These are phyloP conservation scores for Boletus smithii DNA, from an alignment of 1,284 basidiomycete species.

Conservation along the genomic window DNA sequence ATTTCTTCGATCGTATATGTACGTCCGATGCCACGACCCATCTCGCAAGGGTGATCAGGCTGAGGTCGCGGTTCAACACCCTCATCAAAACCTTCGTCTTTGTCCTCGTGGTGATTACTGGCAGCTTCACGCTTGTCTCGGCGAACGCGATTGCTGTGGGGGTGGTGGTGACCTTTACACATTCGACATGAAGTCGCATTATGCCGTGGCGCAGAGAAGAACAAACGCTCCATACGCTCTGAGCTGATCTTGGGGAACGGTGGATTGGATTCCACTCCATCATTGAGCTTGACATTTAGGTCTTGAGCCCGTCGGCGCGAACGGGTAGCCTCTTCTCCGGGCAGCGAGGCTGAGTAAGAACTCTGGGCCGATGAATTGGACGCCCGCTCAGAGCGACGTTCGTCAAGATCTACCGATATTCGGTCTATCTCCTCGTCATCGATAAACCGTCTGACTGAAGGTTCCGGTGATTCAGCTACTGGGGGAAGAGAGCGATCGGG, in stretches of 20 bases:
- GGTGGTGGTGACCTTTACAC: slow-evolving; percentile 40
- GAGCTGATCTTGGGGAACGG: slow-evolving; percentile 83
- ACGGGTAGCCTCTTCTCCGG: not conserved
- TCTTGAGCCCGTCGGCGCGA: slow-evolving; percentile 4
- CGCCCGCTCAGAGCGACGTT: slow-evolving; percentile 34
- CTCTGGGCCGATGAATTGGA: slow-evolving; percentile 30
- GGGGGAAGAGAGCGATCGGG: not conserved
- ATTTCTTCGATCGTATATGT: slow-evolving; percentile 26
- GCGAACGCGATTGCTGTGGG: not conserved
- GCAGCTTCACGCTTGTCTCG: not conserved
- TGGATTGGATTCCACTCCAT: slow-evolving; percentile 35
- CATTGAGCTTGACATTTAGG: not conserved
- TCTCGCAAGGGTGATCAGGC: slow-evolving; percentile 1
- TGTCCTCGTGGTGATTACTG: slow-evolving; percentile 1
- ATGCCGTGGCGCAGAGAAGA: slow-evolving; percentile 76
- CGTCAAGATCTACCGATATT: slow-evolving; percentile 35
- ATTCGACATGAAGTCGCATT: slow-evolving; percentile 63
- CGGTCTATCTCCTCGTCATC: slow-evolving; percentile 33
- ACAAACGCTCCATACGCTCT: slow-evolving; percentile 68
- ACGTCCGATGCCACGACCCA: slow-evolving; percentile 3
- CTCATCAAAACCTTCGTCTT: slow-evolving; percentile 21
- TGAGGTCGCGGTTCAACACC: slow-evolving; percentile 5
- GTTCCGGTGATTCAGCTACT: slow-evolving; percentile 3
- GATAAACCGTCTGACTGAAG: slow-evolving; percentile 24
- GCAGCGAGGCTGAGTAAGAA: slow-evolving; percentile 9